Base-by-base conservation (phyloP, 495 filamentous ascomycete genomes). In the Staphylotrichum longicolle region DNA sequence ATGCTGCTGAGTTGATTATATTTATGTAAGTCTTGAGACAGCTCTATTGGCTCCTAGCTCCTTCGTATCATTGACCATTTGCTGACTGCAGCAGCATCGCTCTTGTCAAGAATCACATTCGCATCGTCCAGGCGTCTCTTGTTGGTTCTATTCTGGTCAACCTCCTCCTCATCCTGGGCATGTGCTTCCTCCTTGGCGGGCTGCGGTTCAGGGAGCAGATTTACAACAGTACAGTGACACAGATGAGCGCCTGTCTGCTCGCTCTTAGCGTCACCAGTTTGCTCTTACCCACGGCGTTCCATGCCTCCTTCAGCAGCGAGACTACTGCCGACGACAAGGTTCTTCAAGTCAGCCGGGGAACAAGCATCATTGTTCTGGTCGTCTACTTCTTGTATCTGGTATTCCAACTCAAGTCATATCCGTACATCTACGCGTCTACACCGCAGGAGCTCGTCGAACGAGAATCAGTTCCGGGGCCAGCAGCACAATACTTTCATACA, bases 211-310 rank as follows among this genome's bases (percentile, higher is more conserved):
- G 86, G 62, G 92, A 96, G 79, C 92, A 92, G 85, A 86, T 96
- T 62, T 96, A 96, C 76, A 96, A 96, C 74, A 94, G 85, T 75
- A 95, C 90, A 32, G 89, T 95, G 52, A 96, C 91, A 3, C 91
- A 96, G 74, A 96, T 94, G 89, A 96, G 91, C 68, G 91, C 92
- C 34, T 95, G 90, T 76, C 79, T 96, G 50, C 85, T 96, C 62
- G 92, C 90, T 78, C 77, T 96, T 73, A 91, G 88, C 69, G 92
- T 96, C 20, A 91, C 88, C 71, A 95, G 91, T 75, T 78, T 96
- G 4, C 76, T 95, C 3, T 74, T 95, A 7, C 90, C 90, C 80
- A 96, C 92, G 46, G 92, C 91, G 9, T 96, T 96, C 75, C 91
- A 96, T 68, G 88, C 90, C n/a, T 92, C 91, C 0, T 96, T 90